Evolutionary conservation across 352 stramenopile species (phyloP).

Genomic region (Phytophthora sojae): DNA sequence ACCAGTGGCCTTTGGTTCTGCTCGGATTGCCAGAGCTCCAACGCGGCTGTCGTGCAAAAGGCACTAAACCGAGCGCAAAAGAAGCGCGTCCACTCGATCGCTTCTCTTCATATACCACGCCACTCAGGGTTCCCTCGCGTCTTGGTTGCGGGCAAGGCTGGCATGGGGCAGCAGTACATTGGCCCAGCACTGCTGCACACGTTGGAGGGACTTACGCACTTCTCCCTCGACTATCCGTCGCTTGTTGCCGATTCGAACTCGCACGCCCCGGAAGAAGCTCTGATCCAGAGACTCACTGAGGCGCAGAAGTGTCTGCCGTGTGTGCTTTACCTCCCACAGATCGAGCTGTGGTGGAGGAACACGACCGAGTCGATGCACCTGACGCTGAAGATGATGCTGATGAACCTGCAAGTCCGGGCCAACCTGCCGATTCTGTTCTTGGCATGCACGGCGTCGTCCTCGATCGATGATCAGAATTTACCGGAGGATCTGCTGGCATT

Average conservation of each 20-base stretch:
- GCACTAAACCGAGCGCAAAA: constrained; percentile 35
- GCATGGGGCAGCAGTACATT: constrained; percentile 83
- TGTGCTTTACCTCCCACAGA: constrained; percentile 81
- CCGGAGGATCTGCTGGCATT: constrained; percentile 63
- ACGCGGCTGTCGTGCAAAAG: constrained; percentile 34
- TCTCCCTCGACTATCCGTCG: constrained; percentile 84
- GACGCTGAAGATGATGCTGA: constrained; percentile 85
- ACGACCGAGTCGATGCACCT: constrained; percentile 77
- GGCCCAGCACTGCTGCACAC: constrained; percentile 70
- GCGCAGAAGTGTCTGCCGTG: constrained; percentile 82
- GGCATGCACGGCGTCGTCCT: constrained; percentile 64
- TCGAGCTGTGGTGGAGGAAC: constrained; percentile 81
- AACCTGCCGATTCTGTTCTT: constrained; percentile 84
- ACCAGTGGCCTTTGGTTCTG: constrained; percentile 57
- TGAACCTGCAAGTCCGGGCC: constrained; percentile 69
- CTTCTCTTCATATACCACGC: constrained; percentile 52
- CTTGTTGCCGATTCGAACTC: constrained; percentile 76
- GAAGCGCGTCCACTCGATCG: constrained; percentile 33
- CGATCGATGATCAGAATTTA: constrained; percentile 36
- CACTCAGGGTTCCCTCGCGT: constrained; percentile 75
- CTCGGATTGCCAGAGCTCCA: constrained; percentile 50
- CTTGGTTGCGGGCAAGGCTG: constrained; percentile 61
- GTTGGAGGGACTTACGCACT: constrained; percentile 79
- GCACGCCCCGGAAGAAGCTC: constrained; percentile 75
- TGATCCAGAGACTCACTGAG: constrained; percentile 75